Conservation (phyloP, 116 monocot species). For the Posidonia oceanica region DNA sequence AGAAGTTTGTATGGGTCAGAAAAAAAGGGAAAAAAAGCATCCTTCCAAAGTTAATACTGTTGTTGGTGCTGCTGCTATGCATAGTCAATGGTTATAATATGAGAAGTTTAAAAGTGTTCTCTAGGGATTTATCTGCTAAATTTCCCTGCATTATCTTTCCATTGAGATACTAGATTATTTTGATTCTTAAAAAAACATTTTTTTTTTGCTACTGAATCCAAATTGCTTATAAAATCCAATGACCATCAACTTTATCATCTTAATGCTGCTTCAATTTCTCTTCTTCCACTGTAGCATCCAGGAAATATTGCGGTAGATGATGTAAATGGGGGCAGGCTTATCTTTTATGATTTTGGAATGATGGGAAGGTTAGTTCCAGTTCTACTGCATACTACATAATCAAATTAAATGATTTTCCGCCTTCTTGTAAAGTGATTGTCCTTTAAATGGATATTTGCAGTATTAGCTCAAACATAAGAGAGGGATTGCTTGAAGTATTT, state of each 20-base stretch:
- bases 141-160: background rate
- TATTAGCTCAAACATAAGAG: constrained; percentile 94
- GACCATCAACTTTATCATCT: too few species aligned
- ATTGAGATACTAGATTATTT: background rate
- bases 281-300: constrained; percentile 59
- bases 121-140: background rate
- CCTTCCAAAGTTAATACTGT: too few species aligned
- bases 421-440: constrained; percentile 1
- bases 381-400: background rate
- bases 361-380: constrained; percentile 77
- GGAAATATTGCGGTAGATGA: constrained; percentile 99
- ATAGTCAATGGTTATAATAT: background rate
- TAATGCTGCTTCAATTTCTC: background rate
- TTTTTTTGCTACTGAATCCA: too few species aligned
- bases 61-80: too few species aligned
- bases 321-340: constrained; percentile 94
- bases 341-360: constrained; percentile 99
- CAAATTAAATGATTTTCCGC: background rate
- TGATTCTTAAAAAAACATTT: too few species aligned
- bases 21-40: too few species aligned
- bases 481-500: constrained; percentile 90
- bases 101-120: background rate
- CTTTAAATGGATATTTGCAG: constrained; percentile 36
- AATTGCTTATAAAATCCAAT: too few species aligned
- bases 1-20: too few species aligned